Evolutionary conservation across 2,329 filamentous ascomycete genomes (phyloP), one percentile per base, ranked within the genome.

Genomic region (Fusarium domesticum): DNA sequence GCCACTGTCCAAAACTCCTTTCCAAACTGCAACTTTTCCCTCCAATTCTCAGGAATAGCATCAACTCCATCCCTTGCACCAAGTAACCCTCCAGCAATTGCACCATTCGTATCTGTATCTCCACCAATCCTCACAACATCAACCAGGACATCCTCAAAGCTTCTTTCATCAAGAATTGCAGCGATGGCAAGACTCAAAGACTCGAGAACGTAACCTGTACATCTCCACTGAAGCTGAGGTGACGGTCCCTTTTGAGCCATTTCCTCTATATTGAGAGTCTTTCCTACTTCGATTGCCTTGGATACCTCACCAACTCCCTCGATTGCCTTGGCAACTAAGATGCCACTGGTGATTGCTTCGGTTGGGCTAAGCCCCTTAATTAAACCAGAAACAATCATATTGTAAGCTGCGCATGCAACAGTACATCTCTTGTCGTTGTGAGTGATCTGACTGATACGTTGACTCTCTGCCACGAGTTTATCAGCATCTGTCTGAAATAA

Each of bases 31-130:
- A 73, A 47, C 49, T 57, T 61, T 7, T 58, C 48, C 39, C 59
- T 57, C 73, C 73, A 76, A 12, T 57, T 28, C n/a, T 37, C 17
- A 1, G 72, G 72, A n/a, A 76, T 67, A 5, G 60, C 66, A 2
- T 64, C 58, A 3, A 65, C 57, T 3, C 73, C 73, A 37, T 74
- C 70, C 18, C 70, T 58, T 2, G 71, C 73, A 0, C 73, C 73
- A 2, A 76, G 44, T 3, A 75, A 48, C 0, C 72, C 72, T 1
- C 73, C 72, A 0, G 72, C 70, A 33, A 75, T 66, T 0, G 72
- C 72, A 0, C 53, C 71, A 42, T 75, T 75, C 0, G 72, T 74
- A 47, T 76, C 73, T 1, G 71, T 70, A 43, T 76, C 72, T 14
- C 53, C 56, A 2, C 73, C 72, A 23, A 75, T 59, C 4, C 69